Evolutionary conservation across 2,329 filamentous ascomycete genomes (phyloP), one percentile per base, ranked within the genome.

Genomic region (Massarina eburnea): DNA sequence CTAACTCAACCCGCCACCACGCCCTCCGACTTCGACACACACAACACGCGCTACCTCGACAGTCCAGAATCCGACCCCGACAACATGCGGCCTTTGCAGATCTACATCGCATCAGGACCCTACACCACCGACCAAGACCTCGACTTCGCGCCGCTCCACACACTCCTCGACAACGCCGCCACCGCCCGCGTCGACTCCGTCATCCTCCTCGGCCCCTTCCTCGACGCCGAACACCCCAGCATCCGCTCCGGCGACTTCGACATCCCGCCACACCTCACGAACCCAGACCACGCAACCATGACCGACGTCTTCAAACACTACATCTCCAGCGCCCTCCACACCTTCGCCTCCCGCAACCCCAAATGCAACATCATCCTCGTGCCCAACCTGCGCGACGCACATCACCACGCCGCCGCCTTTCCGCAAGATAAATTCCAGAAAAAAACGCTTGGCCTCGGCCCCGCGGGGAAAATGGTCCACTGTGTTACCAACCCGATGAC

Each of bases 61-160:
- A 80, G 79, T 1, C 78, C 81, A 0, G 83, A 71, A 35, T 64
- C 68, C 8, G 81, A 84, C 50, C 71, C 75, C 15, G 67, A 70
- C 4, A 73, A 58, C 27, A 41, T 77, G 2, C 75, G 82, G 8
- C 91, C 92, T 1, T 72, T 97, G 15, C 91, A 80, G 58, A 76
- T 95, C 40, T 71, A 96, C 29, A 79, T 92, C 47, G 89, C 87
- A 1, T 82, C 90, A 0, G 94, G 94, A 0, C 94, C 94, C 0
- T 99, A 95, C 71, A 96, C 91, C 0, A 84, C 91, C 2, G 91
- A 97, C 57, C 88, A 92, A 61, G 95, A 95, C 62, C 83, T 99
- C 36, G 87, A 91, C 55, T 99, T 91, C 64, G 88, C 95, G 61
- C 88, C 92, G 7, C 76, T 99, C 1, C 84, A 91, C 60, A 83